Conservation (phyloP, 805 yeast genomes). For the Yamadazyma insecticola region DNA sequence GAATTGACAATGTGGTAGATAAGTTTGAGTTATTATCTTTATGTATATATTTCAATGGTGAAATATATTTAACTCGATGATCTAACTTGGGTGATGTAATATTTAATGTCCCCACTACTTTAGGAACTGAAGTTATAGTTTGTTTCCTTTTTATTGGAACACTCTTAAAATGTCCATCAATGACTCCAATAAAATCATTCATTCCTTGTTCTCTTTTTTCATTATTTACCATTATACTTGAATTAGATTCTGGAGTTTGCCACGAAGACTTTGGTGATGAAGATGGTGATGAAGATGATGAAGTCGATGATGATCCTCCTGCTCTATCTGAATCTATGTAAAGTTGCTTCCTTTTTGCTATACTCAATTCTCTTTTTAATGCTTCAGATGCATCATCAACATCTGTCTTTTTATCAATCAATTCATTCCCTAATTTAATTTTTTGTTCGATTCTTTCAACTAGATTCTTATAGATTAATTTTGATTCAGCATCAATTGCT, state of each 20-base stretch:
- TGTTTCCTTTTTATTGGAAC: slow-evolving; percentile 27
- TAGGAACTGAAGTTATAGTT: slow-evolving; percentile 23
- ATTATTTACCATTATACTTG: too few relatives aligned
- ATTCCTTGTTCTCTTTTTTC: slow-evolving; percentile 10
- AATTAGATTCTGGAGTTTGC: too few relatives aligned
- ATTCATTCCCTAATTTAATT: slow-evolving; percentile 22
- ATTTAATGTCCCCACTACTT: slow-evolving; percentile 26
- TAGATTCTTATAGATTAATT: slow-evolving; percentile 24
- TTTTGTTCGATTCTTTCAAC: slow-evolving; percentile 23
- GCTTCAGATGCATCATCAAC: slow-evolving; percentile 4
- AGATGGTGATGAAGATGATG: too few relatives aligned
- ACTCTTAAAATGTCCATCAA: too few relatives aligned
- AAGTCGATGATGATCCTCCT: too few relatives aligned
- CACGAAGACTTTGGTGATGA: too few relatives aligned
- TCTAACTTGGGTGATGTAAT: slow-evolving; percentile 26
- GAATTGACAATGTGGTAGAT: slow-evolving; percentile 15
- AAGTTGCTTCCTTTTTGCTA: slow-evolving; percentile 15
- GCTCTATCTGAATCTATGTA: slow-evolving; percentile 25
- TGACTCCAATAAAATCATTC: not conserved
- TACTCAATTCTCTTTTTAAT: slow-evolving; percentile 14
- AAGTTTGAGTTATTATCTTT: slow-evolving; percentile 2
- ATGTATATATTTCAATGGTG: slow-evolving; percentile 18
- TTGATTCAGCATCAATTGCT: slow-evolving; percentile 26
- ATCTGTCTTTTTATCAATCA: slow-evolving; percentile 4
- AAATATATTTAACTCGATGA: slow-evolving; percentile 23